Conservation (phyloP, 257 asterid species). For the Petrea volubilis region DNA sequence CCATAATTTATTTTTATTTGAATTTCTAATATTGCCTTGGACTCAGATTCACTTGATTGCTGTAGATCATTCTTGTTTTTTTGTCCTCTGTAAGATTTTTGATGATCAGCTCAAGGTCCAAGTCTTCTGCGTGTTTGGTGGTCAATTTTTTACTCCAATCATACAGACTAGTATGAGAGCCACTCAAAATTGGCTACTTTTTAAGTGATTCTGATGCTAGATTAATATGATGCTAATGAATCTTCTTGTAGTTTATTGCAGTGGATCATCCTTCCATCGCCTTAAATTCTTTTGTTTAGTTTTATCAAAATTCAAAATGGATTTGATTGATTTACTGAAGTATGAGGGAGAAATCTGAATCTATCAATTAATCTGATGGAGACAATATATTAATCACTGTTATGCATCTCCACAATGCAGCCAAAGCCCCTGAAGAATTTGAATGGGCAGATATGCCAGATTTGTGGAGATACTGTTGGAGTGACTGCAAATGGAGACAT, state of each 20-base stretch:
- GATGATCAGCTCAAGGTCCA: neutral
- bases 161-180: neutral
- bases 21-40: neutral
- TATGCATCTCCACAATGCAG: conserved; percentile 55
- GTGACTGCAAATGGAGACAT: conserved; percentile 53
- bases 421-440: conserved; percentile 59
- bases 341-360: neutral
- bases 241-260: neutral
- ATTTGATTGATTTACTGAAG: neutral
- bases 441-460: conserved; percentile 75
- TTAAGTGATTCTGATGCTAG: conserved; percentile 13
- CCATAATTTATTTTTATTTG: neutral
- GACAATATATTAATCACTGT: too few relatives aligned
- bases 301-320: neutral
- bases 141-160: neutral
- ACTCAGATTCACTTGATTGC: conserved; percentile 12
- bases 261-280: neutral
- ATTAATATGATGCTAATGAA: too few relatives aligned
- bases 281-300: neutral
- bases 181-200: neutral
- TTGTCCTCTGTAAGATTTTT: neutral
- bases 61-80: neutral
- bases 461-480: conserved; percentile 74
- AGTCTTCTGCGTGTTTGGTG: neutral
- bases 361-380: neutral